Evolutionary conservation across 2,329 filamentous ascomycete species (phyloP).

Genomic region (Fusarium sp.): DNA sequence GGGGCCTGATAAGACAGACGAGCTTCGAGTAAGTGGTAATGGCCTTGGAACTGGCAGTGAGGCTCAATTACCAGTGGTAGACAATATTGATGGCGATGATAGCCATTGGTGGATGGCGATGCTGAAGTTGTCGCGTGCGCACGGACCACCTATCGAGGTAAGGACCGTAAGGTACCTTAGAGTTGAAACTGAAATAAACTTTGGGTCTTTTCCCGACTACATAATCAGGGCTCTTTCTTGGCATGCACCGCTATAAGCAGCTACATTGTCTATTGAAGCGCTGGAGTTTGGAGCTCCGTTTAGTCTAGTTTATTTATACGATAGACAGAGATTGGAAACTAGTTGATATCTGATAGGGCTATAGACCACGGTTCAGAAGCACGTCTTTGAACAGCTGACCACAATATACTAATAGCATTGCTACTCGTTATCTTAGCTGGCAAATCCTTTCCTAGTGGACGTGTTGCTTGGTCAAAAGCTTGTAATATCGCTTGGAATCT

Average conservation of each 20-base stretch:
- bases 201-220: slow-evolving; percentile 17
- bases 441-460: too few species aligned
- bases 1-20: background rate
- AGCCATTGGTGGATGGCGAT: slow-evolving; percentile 42
- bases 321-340: too few species aligned
- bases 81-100: slow-evolving; percentile 38
- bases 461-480: too few species aligned
- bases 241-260: background rate
- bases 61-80: slow-evolving; percentile 12
- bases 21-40: slow-evolving; percentile 2
- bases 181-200: slow-evolving; percentile 40
- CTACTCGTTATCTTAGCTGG: too few species aligned
- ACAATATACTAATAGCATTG: too few species aligned
- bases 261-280: too few species aligned
- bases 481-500: too few species aligned
- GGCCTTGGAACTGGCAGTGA: slow-evolving; percentile 19
- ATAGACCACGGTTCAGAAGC: too few species aligned
- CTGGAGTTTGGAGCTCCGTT: too few species aligned
- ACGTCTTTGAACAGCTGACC: too few species aligned
- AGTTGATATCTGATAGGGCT: too few species aligned
- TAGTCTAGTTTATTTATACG: too few species aligned
- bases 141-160: slow-evolving; percentile 29
- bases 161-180: background rate
- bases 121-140: slow-evolving; percentile 46
- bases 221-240: slow-evolving; percentile 14